Base-by-base conservation (phyloP, 2,329 filamentous ascomycete species). In the Ophiostoma sp. region DNA sequence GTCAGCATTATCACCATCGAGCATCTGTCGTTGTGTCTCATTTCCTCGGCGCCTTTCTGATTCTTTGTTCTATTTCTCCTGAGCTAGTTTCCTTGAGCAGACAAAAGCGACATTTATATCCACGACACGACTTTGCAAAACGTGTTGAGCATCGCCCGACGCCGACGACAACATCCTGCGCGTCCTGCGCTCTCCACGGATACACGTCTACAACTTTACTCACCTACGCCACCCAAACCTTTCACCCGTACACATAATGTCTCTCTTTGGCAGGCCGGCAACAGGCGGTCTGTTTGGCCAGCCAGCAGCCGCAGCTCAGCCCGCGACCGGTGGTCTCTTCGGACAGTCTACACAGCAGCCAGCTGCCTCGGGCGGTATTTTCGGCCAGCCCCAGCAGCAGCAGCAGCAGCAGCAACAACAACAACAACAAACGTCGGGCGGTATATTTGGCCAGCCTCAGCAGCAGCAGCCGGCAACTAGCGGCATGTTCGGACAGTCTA, bases 331-430 rank as follows among this genome's bases (percentile, higher is more conserved):
- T 11, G 42, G 66, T 42, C 66, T 67, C 18, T 69, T 69, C 60
- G 69, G 68, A 14, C 68, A 69, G 44, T 47, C 68, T 52, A 60
- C 69, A 36, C 41, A 60, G 66, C 18, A 55, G 27, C 45, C 68
- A 40, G 60, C 77, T n/a, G 79, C 78, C 73, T 73, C 60, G 38
- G 14, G 47, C 6, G 38, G 65, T 27, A 47, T 45, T 3, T 69
- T 69, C n/a, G 65, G 40, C 5, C n/a, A 27, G 64, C n/a, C 18
- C 62, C 9, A 64, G 68, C 65, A 38, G 36, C 68, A 69, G 58
- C 60, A 66, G 14, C 38, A 40, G 67, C 27, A 27, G 27, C 27
- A 27, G 27, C 27, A 27, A 2, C 27, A 27, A 27, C 27, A 27
- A 27, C 27, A 27, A 27, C 27, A 27, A 27, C 27, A 27, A 27